Evolutionary conservation across 495 filamentous ascomycete species (phyloP), one percentile per base, ranked within the genome.

Genomic region (Penicillium egyptiacum): DNA sequence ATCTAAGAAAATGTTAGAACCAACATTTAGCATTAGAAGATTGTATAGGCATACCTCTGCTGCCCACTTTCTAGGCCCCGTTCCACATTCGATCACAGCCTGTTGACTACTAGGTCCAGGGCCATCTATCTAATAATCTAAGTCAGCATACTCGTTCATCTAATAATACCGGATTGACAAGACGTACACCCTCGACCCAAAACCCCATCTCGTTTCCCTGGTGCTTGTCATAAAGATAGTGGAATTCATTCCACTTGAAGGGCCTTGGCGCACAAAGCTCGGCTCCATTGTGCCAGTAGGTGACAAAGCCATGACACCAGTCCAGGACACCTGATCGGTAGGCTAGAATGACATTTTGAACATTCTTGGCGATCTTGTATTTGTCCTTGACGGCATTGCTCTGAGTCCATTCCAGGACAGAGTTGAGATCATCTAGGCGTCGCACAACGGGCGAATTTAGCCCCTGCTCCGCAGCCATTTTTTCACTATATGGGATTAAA

Each of bases 221-320:
- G 17, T 48, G 8, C 12, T 31, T 19, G 17, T 48, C 45, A 30
- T 48, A 19, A 2, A 48, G 26, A 10, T 30, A 48, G 19, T 33
- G 25, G 26, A 48, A 58, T 37, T 58, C 33, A 44, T 45, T 19
- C 55, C 22, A 51, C 23, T 16, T 19, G 40, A 26, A 53, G n/a
- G 59, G 50, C 52, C 39, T 55, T 55, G 51, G 51, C 9, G 47
- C 16, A 31, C 17, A 50, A 16, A 46, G 28, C 41, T 52, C 41
- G 2, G 22, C 40, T 1, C 55, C 55, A 1, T 46, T 33, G 5
- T 41, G 33, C 55, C 55, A 58, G 14, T 52, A 58, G 6, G 55
- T 58, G 26, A 58, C 28, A 12, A 52, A 40, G 20, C 55, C 55
- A 28, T 30, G 25, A 8, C 14, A 43, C 52, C 52, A 55, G 1